Percentiles rank a stretch among this genome's conserved stretches.
Conservation (phyloP, 2,329 filamentous ascomycete genomes). For the Sarocladium oryzae region DNA sequence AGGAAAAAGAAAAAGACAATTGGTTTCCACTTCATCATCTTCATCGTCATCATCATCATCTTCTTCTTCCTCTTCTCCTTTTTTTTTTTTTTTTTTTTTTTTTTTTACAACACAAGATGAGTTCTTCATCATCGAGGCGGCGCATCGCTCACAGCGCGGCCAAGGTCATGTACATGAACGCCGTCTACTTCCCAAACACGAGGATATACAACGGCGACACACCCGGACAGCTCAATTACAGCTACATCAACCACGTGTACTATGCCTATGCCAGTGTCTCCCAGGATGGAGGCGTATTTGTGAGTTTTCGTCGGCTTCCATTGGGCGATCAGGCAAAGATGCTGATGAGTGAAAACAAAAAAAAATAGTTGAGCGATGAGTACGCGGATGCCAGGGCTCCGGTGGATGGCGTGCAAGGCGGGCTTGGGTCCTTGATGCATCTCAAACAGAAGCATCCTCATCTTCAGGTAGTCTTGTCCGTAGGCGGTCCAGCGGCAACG, state of each 20-base stretch:
- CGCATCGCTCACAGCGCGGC: conserved; percentile 37
- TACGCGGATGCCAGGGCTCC: conserved; percentile 68
- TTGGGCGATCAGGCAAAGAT: not conserved
- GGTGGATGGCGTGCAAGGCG: conserved; percentile 65
- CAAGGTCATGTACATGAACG: conserved; percentile 59
- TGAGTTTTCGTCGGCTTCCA: conserved; percentile 35
- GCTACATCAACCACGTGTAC: conserved; percentile 73
- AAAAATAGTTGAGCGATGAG: conserved; percentile 66
- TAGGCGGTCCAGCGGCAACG: conserved; percentile 62
- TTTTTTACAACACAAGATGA: conserved; percentile 30
- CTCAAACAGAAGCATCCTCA: conserved; percentile 65
- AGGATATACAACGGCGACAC: conserved; percentile 67
- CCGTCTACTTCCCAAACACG: conserved; percentile 79
- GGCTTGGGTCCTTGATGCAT: conserved; percentile 65
- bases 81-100: no score
- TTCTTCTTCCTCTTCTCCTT: no score
- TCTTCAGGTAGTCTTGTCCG: conserved; percentile 69
- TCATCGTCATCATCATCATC: no score
- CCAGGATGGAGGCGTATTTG: conserved; percentile 67
- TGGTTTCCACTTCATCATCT: no score
- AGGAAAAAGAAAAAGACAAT: not conserved
- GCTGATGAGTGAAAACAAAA: conserved; percentile 7
- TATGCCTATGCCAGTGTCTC: conserved; percentile 76
- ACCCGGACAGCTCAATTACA: conserved; percentile 66
- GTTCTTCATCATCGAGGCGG: conserved; percentile 38